These are phyloP conservation scores for Flaveria brownii DNA, from an alignment of 129 eudicot genomes.

Conservation along the genomic window DNA sequence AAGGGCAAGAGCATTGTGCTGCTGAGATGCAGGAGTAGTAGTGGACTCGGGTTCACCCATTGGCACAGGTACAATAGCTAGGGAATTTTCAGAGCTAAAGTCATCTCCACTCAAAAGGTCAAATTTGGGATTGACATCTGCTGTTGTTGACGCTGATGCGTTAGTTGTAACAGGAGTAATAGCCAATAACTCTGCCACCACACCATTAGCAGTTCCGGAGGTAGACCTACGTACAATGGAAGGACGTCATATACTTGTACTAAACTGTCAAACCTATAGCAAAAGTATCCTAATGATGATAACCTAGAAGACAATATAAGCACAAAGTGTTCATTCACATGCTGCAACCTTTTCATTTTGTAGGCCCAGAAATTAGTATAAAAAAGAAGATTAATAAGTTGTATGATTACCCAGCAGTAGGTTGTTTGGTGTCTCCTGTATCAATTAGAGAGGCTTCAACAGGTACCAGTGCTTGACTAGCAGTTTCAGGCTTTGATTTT, in stretches of 20 bases:
- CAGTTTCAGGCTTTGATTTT: slow-evolving; percentile 42
- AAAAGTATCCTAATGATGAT: background rate
- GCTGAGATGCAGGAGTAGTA: slow-evolving; percentile 49
- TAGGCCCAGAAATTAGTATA: background rate
- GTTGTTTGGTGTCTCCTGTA: slow-evolving; percentile 53
- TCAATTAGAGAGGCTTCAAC: slow-evolving; percentile 75
- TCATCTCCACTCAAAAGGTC: slow-evolving; percentile 95
- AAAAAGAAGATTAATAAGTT: background rate
- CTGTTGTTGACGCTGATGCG: slow-evolving; percentile 43
- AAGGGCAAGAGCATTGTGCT: slow-evolving; percentile 70
- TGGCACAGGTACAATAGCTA: slow-evolving; percentile 68
- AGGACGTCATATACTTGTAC: background rate
- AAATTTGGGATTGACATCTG: slow-evolving; percentile 42
- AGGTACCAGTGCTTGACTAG: slow-evolving; percentile 49
- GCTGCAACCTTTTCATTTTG: slow-evolving; percentile 3
- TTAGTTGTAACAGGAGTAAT: slow-evolving; percentile 52
- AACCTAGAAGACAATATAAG: background rate
- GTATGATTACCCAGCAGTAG: slow-evolving; percentile 43
- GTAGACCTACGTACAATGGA: slow-evolving; percentile 49
- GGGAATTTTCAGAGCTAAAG: slow-evolving; percentile 47
- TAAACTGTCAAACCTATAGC: slow-evolving; percentile 18
- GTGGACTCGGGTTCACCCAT: slow-evolving; percentile 56
- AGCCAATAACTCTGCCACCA: slow-evolving; percentile 41
- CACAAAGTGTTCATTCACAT: background rate
- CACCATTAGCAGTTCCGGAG: slow-evolving; percentile 34